Percentiles rank a stretch among this genome's conserved stretches.
These are phyloP conservation scores for Saccharomyces hybrid DNA, from an alignment of 1,139 yeast species.

Conservation along the genomic window DNA sequence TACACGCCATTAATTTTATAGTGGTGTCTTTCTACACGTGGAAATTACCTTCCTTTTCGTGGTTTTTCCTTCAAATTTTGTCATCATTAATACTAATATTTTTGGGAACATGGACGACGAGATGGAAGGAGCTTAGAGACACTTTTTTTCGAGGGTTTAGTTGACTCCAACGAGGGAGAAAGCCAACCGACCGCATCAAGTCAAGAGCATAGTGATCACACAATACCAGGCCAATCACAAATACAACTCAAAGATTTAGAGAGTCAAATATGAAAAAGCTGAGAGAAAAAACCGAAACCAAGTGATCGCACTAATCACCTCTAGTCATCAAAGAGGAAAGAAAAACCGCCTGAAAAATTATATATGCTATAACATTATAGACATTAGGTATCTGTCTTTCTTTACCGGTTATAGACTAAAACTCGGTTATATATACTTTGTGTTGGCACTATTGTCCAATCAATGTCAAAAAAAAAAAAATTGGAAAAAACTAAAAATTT, in stretches of 20 bases:
- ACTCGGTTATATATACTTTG: neutral
- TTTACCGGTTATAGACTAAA: neutral
- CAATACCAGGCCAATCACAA: constrained; percentile 12
- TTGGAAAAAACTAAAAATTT: too few relatives aligned
- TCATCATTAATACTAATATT: constrained; percentile 65
- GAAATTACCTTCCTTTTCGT: constrained; percentile 62
- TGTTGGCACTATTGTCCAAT: neutral
- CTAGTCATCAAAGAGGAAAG: neutral
- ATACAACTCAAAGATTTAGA: constrained; percentile 30
- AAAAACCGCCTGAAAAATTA: neutral
- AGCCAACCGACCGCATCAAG: constrained; percentile 2
- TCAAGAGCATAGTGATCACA: neutral
- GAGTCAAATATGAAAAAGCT: constrained; percentile 17
- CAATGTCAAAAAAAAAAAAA: too few relatives aligned
- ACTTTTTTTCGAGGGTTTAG: constrained; percentile 80
- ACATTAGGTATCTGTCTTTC: neutral
- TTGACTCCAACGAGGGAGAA: constrained; percentile 38
- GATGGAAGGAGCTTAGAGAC: constrained; percentile 82
- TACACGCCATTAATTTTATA: constrained; percentile 70
- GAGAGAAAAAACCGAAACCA: neutral
- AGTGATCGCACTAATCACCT: neutral
- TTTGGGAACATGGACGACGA: constrained; percentile 76
- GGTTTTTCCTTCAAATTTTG: constrained; percentile 77
- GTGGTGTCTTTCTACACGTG: constrained; percentile 63
- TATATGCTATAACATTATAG: neutral